These are phyloP conservation scores for Gonapodya prolifera DNA, from an alignment of 192 early-diverging fungal genomes.

Conservation along the genomic window DNA sequence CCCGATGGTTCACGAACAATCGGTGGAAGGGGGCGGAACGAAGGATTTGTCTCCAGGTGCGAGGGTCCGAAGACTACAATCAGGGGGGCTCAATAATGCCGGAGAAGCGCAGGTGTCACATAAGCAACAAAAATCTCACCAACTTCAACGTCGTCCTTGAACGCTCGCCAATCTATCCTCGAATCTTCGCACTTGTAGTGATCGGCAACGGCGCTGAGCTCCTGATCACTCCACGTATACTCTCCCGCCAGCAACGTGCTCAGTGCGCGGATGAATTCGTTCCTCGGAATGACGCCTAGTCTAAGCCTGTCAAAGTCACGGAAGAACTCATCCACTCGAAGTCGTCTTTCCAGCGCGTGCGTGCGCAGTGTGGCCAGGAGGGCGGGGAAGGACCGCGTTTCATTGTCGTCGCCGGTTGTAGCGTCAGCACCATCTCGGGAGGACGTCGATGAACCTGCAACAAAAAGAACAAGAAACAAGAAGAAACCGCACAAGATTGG, in stretches of 20 bases:
- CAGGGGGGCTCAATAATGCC: neutral
- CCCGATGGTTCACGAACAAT: slow-evolving; percentile 18
- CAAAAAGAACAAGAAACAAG: neutral
- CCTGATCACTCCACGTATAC: slow-evolving; percentile 14
- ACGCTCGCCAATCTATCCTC: slow-evolving; percentile 27
- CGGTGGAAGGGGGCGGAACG: slow-evolving; percentile 4
- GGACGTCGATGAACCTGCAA: neutral
- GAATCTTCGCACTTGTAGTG: slow-evolving; percentile 18
- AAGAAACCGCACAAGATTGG: neutral
- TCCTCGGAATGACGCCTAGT: slow-evolving; percentile 25
- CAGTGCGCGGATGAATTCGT: slow-evolving; percentile 40
- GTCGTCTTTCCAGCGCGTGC: slow-evolving; percentile 11
- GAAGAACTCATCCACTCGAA: slow-evolving; percentile 40
- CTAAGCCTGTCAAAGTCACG: slow-evolving; percentile 41
- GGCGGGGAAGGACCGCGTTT: neutral
- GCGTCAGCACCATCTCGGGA: neutral
- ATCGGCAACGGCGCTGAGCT: slow-evolving; percentile 24
- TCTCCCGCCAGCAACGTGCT: slow-evolving; percentile 13
- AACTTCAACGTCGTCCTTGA: slow-evolving; percentile 29
- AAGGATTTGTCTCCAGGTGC: neutral
- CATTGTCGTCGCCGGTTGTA: neutral
- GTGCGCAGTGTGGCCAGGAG: neutral
- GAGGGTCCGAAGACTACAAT: neutral
- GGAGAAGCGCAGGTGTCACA: neutral
- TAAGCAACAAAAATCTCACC: slow-evolving; percentile 15